Percentiles rank a stretch among this genome's conserved stretches.
These are phyloP conservation scores for Ensete ventricosum DNA, from an alignment of 176 grass and related monocot genomes.

Conservation along the genomic window DNA sequence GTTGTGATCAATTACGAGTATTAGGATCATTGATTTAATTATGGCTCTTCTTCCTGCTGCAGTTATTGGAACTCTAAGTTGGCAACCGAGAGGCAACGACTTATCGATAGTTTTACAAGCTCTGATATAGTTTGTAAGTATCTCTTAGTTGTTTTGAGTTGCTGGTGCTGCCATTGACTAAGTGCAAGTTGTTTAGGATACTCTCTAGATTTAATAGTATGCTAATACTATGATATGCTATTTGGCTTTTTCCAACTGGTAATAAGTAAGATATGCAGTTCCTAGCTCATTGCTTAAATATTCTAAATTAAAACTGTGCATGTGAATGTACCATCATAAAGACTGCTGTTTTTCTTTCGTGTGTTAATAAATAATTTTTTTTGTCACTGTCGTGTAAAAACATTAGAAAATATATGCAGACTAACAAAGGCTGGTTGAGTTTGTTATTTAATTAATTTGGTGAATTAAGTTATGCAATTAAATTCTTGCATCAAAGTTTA, in stretches of 20 bases:
- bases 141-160: neutral
- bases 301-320: too few species aligned
- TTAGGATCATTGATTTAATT: too few species aligned
- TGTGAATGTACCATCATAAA: too few species aligned
- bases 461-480: neutral
- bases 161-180: too few species aligned
- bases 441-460: neutral
- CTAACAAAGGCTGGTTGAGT: neutral
- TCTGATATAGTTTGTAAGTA: constrained; percentile 89
- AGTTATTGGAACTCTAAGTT: constrained; percentile 97
- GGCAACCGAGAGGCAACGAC: constrained; percentile 75
- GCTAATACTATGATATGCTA: neutral
- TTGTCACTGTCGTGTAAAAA: neutral
- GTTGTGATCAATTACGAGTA: too few species aligned
- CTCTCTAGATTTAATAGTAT: neutral
- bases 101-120: constrained; percentile 48
- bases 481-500: neutral
- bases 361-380: neutral
- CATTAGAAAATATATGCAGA: neutral
- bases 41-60: neutral
- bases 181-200: neutral
- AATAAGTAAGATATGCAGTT: too few species aligned
- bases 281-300: too few species aligned
- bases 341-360: too few species aligned
- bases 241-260: too few species aligned